Evolutionary conservation across 176 grass and related monocot genomes (phyloP), one percentile per base, ranked within the genome.

Genomic region (Leersia perrieri): DNA sequence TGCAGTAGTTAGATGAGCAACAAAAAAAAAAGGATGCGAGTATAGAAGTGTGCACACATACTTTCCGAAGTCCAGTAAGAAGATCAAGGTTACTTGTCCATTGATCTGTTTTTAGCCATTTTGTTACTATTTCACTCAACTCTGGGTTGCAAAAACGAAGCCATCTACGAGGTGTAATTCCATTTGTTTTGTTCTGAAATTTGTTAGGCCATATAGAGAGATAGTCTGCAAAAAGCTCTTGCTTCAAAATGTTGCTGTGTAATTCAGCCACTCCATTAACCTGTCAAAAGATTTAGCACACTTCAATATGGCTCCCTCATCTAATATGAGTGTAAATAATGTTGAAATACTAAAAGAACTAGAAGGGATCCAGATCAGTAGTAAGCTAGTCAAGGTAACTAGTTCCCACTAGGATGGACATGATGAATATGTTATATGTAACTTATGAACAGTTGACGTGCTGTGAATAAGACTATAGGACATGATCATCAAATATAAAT

Each of bases 141-240:
- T 90, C 90, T 55, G 93, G 93, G 66, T 86, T 95, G 80, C 93
- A 95, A 80, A 92, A 92, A 9, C 55, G 44, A 79, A 95, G 81
- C 90, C 93, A 95, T 67, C 90, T 83, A 15, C 90, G 90, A 64
- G 90, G 90, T 32, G 93, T 95, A 68, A 92, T 88, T 55, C 93
- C 93, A 70, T 95, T 95, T 33, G 93, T 95, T 88, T 95, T 95
- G 78, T 95, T 95, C 69, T 92, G 89, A 55, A 95, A 92, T 77
- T 92, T 92, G 5, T 33, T 78, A 26, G 93, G 93, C 89, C 90
- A 95, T 73, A 95, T 77, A 36, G 90, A 90, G 28, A 88, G 26
- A 76, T 80, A 92, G 51, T 92, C 87, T 66, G 82, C 81, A 78
- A 95, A 95, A 42, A 95, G 73, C 58, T 92, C 90, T 74, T 83